Evolutionary conservation across 495 filamentous ascomycete species (phyloP), one percentile per base, ranked within the genome.

Genomic region (Neurospora sp.): DNA sequence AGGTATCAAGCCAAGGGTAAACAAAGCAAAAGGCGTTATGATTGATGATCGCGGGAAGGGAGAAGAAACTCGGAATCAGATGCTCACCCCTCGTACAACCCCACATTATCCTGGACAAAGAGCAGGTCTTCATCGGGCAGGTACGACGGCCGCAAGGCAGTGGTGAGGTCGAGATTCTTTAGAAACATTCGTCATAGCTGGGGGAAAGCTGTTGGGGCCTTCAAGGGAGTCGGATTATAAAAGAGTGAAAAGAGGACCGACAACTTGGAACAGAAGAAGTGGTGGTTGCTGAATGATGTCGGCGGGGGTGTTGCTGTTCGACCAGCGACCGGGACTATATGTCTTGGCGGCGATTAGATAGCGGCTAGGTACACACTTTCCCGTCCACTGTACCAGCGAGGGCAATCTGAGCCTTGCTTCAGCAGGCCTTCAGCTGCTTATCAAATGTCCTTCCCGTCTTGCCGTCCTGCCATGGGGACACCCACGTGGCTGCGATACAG

Each of bases 21-120:
- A 70, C 39, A 40, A 69, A 44, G 41, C 41, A 44, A 42, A 20
- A 62, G 48, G 23, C 9, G 9, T 23, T n/a, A 23, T 23, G 46
- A 54, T 1, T 20, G 46, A 54, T 54, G 46, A 54, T 20, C 20
- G 1, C 27, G 31, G 12, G 27, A 66, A 66, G 4, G 38, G 16
- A 35, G 39, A 72, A 35, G 23, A 18, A 5, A 42, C 38, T 31
- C 70, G 40, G 48, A 20, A 83, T 59, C 54, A 9, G 12, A 62
- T 62, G 54, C 90, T 83, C 85, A 98, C 94, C 96, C 96, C 86
- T 98, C 93, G 84, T 99, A 99, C 75, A 99, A 85, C 77, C 96
- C 96, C 78, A 98, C 96, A 81, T 92, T 92, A 87, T 98, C 93
- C 83, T 97, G 94, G 74, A 99, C 94, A 84, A 98, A 98, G 73